These are phyloP conservation scores for Knoxia roxburghii DNA, from an alignment of 257 asterid species.

Conservation along the genomic window DNA sequence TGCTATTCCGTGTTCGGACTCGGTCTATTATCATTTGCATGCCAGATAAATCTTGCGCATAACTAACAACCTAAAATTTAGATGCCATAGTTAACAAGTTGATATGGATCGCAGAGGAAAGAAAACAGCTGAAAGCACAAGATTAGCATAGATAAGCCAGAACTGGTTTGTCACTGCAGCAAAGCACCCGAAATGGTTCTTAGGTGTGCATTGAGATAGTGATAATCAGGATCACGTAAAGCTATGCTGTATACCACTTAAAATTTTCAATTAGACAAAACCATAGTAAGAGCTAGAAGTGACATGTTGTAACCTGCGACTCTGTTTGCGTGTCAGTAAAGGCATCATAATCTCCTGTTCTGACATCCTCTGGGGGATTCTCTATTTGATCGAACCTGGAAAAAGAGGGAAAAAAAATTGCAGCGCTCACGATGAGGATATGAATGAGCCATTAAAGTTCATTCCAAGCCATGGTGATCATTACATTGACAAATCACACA, in stretches of 20 bases:
- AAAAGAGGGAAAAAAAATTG: conserved; percentile 5
- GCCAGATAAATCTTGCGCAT: conserved; percentile 92
- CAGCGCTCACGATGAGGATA: no score
- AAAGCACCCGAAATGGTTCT: neutral
- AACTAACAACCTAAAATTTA: conserved; percentile 68
- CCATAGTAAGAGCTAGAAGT: conserved; percentile 2
- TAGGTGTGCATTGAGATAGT: neutral
- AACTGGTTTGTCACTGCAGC: neutral
- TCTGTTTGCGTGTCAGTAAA: conserved; percentile 93
- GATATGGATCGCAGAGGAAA: neutral
- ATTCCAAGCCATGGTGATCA: no score
- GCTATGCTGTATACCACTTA: neutral
- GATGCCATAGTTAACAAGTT: neutral
- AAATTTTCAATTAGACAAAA: conserved; percentile 14
- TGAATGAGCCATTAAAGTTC: no score
- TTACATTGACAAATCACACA: no score
- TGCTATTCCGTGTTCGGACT: conserved; percentile 69
- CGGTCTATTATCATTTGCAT: conserved; percentile 93
- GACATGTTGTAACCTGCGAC: conserved; percentile 65
- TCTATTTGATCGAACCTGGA: conserved; percentile 61
- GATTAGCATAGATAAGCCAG: neutral
- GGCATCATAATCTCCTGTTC: conserved; percentile 42
- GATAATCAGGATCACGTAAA: neutral
- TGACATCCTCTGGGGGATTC: conserved; percentile 32
- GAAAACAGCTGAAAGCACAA: neutral